These are phyloP conservation scores for Citrus unshiu DNA, from an alignment of 345 rosid species.

Conservation along the genomic window DNA sequence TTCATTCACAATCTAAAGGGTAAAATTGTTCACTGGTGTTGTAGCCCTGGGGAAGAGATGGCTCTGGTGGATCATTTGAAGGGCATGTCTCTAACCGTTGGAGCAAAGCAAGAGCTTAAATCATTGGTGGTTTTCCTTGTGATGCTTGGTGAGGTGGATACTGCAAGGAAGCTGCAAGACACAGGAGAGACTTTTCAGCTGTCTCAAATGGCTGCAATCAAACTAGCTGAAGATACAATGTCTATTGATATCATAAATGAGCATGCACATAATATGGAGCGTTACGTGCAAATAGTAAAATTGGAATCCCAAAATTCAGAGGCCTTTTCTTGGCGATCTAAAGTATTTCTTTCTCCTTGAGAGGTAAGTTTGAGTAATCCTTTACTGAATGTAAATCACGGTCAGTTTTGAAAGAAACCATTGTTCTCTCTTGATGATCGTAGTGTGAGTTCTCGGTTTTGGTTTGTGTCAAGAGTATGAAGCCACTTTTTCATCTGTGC, in stretches of 20 bases:
- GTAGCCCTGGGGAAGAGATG: constrained; percentile 92
- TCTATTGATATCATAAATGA: constrained; percentile 55
- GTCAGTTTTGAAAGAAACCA: background rate
- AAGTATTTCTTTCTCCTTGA: constrained; percentile 59
- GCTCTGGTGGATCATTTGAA: constrained; percentile 93
- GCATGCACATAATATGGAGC: constrained; percentile 51
- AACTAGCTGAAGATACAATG: constrained; percentile 72
- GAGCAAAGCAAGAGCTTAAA: constrained; percentile 72
- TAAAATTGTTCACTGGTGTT: constrained; percentile 18
- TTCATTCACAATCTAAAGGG: constrained; percentile 10
- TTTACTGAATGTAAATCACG: background rate
- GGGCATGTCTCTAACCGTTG: constrained; percentile 66
- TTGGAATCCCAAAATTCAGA: constrained; percentile 41
- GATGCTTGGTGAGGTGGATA: constrained; percentile 63
- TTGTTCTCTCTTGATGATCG: too few relatives aligned
- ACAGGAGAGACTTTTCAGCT: constrained; percentile 70
- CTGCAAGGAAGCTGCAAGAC: constrained; percentile 67
- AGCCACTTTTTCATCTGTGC: background rate
- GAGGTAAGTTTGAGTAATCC: constrained; percentile 1
- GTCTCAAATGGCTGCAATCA: constrained; percentile 73
- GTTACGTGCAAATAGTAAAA: constrained; percentile 38
- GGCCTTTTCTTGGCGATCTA: constrained; percentile 69
- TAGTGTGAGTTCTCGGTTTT: background rate
- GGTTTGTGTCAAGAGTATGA: background rate
- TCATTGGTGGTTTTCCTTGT: constrained; percentile 71